Evolutionary conservation across 1,284 basidiomycete species (phyloP), one percentile per base, ranked within the genome.

Genomic region (Naganishia liquefaciens): DNA sequence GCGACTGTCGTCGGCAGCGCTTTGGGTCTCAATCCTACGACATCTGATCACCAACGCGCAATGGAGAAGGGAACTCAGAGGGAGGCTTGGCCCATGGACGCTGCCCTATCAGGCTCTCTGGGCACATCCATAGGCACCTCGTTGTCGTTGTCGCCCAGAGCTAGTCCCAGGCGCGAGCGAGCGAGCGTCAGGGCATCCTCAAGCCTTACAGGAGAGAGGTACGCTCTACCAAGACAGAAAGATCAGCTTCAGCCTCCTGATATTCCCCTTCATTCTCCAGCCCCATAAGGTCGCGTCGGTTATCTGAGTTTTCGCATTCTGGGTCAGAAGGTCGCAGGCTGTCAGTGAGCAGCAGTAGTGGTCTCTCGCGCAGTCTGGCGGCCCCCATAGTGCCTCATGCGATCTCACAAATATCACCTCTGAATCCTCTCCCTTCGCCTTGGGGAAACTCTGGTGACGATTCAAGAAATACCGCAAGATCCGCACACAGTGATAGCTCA

Each of bases 341-440:
- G 9, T 53, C 52, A 23, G 21, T 54, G 40, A 62, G 61, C 40
- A 60, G 57, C 47, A 50, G 57, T 42, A 40, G 57, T 17, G 60
- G 53, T n/a, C 23, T 63, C 0, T 61, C 64, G 3, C 62, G 64
- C 17, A 62, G 52, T 49, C 23, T 65, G 37, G 54, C 54, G 27
- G 58, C 65, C 19, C 63, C 68, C 17, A 49, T 57, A 0, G 33
- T 66, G 15, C 60, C 64, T 19, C 55, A 65, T 25, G 58, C 63
- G n/a, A 64, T 68, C 11, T 78, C 76, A 4, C 74, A 75, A 69
- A 75, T 79, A 15, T 79, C 78, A 0, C 78, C 79, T 2, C 70
- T 80, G 17, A 78, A 78, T 55, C 76, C 79, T 1, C 70, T 80
- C 0, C 79, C 79, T 0, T 77, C 77, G 0, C 78, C 79, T 0